A percentile compares a stretch with the other conserved stretches of the same genome.
Conservation (phyloP, 441 rosid genomes). For the Populus hybrid region DNA sequence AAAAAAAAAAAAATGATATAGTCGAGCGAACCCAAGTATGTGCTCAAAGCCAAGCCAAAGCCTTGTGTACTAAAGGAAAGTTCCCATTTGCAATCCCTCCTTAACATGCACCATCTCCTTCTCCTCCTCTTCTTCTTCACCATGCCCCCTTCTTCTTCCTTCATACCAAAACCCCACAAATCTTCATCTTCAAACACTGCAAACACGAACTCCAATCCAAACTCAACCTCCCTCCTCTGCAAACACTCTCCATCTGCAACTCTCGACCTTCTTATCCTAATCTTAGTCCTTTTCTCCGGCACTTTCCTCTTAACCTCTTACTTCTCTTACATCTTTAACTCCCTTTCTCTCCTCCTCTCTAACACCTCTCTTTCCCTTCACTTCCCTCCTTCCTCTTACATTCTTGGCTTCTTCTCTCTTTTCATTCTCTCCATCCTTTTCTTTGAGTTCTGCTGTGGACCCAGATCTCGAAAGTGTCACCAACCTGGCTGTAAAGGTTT, state of each 20-base stretch:
- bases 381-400: constrained; percentile 44
- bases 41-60: background rate
- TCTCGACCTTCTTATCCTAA: constrained; percentile 71
- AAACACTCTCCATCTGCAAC: constrained; percentile 88
- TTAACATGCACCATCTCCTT: constrained; percentile 56
- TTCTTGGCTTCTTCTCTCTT: constrained; percentile 50
- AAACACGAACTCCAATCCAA: constrained; percentile 12
- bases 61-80: background rate
- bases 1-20: too few relatives aligned
- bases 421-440: constrained; percentile 41
- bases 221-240: constrained; percentile 35
- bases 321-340: constrained; percentile 77
- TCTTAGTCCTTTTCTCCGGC: constrained; percentile 76
- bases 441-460: constrained; percentile 56
- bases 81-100: background rate
- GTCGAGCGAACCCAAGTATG: too few relatives aligned
- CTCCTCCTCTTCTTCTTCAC: constrained; percentile 25
- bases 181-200: constrained; percentile 21
- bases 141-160: constrained; percentile 42
- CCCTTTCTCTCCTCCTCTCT: constrained; percentile 67
- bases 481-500: constrained; percentile 75
- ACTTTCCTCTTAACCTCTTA: constrained; percentile 77
- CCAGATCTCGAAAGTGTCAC: constrained; percentile 65
- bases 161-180: constrained; percentile 32
- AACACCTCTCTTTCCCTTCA: constrained; percentile 32